Base-by-base conservation (phyloP, 2,329 filamentous ascomycete species). In the Colletotrichum tropicale region DNA sequence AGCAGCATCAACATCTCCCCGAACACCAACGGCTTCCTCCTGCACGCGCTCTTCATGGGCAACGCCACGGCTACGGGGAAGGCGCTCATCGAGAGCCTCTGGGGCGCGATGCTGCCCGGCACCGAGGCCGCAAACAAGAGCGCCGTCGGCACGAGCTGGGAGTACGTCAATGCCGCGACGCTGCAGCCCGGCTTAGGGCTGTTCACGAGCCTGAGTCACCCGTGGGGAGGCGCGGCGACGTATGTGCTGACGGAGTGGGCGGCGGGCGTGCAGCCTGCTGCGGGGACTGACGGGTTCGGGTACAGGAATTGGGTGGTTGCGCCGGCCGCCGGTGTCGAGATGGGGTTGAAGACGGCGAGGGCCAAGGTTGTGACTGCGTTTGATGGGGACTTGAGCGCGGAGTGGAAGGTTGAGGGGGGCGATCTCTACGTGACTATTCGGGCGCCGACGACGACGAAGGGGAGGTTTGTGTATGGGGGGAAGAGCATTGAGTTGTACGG, bases 21-120 rank as follows among this genome's bases (percentile, higher is more conserved):
- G 13, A 88, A 88, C 77, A 88, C 86, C 28, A 85, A 83, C 15
- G 85, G 86, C 3, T 87, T 88, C 76, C 79, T 88, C 3, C 82
- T 88, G 6, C 79, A 83, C 55, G 82, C 85, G 0, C 78, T 87
- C 0, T 81, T 85, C 65, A 67, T 78, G 28, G 80, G 80, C 0
- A 80, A 79, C 65, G 79, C 77, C 16, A 81, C 78, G 6, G 77
- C 79, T 5, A 74, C 80, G 0, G 81, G 78, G 4, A 79, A 76
- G 4, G 78, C 82, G 26, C 80, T 88, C 2, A 80, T 88, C 0
- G 78, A 83, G 30, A 80, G 78, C 8, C 80, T 87, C 15, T 88
- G 87, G 87, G 80, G 81, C 4, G 80, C 82, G 5, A 88, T 88
- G 87, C 76, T 87, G 0, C 80, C 77, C 6, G 80, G 43, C 32